Evolutionary conservation across 306 rosid species (phyloP).

Genomic region (Fragaria ananassa): DNA sequence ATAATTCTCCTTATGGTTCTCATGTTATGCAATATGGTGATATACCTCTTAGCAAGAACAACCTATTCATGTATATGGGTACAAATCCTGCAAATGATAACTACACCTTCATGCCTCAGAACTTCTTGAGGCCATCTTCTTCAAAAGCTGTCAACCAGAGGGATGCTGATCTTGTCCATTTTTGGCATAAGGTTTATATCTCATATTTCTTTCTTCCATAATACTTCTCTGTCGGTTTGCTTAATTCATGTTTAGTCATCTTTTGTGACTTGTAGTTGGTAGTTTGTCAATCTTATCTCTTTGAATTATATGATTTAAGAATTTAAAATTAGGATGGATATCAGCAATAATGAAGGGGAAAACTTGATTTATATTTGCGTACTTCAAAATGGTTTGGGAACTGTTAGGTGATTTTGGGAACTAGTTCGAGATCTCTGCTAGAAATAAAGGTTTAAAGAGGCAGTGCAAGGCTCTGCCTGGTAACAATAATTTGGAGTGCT

Average conservation of each 20-base stretch:
- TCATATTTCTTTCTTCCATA: not conserved
- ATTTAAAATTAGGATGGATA: not conserved
- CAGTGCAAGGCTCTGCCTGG: not conserved
- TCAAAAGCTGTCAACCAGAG: slow-evolving; percentile 72
- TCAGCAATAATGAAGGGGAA: not conserved
- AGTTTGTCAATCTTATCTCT: not conserved
- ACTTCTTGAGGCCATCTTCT: slow-evolving; percentile 55
- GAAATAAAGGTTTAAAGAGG: not conserved
- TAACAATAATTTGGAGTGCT: not conserved
- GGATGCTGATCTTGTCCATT: slow-evolving; percentile 95
- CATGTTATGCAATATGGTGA: slow-evolving; percentile 98
- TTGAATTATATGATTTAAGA: not conserved
- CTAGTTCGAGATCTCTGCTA: not conserved
- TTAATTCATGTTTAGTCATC: not conserved
- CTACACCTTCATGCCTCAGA: slow-evolving; percentile 58
- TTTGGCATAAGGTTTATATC: slow-evolving; percentile 81
- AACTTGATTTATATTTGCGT: not conserved
- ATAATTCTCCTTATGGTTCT: slow-evolving; percentile 60
- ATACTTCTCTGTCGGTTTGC: slow-evolving; percentile 13
- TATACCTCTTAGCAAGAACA: slow-evolving; percentile 37
- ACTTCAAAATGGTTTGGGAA: not conserved
- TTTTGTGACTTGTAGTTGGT: not conserved
- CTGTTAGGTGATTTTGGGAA: not conserved
- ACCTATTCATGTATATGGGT: slow-evolving; percentile 61
- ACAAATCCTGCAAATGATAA: slow-evolving; percentile 94